Conservation (phyloP, 768 basidiomycete genomes). For the Boletellus ananas region DNA sequence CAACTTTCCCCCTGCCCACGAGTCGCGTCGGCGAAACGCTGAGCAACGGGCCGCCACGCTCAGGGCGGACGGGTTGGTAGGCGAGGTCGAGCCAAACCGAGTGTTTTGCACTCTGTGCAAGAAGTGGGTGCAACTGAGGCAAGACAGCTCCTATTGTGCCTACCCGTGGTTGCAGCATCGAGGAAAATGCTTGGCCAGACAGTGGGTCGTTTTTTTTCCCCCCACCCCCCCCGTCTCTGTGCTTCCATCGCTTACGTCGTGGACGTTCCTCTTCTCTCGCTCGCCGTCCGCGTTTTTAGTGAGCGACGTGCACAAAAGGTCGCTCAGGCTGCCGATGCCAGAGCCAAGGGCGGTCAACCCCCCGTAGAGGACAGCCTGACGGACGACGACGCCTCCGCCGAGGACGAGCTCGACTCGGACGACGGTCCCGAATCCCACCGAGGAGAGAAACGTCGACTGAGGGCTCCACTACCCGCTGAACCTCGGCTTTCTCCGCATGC, state of each 20-base stretch:
- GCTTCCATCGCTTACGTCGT: constrained; percentile 9
- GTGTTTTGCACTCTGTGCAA: constrained; percentile 73
- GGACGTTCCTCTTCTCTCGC: constrained; percentile 4
- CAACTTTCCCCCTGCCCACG: constrained; percentile 55
- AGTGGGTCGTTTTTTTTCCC: constrained; percentile 46
- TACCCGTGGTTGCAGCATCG: constrained; percentile 82
- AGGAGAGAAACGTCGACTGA: constrained; percentile 26
- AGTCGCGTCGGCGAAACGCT: constrained; percentile 70
- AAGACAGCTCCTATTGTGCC: constrained; percentile 75
- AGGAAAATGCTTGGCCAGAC: constrained; percentile 66
- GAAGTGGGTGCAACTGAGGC: constrained; percentile 81
- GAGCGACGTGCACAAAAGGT: constrained; percentile 56
- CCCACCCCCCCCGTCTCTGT: too few species aligned
- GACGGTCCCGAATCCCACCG: constrained; percentile 23
- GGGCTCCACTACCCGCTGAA: constrained; percentile 19
- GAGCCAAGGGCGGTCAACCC: constrained; percentile 33
- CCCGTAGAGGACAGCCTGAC: constrained; percentile 25
- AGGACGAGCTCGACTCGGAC: constrained; percentile 38
- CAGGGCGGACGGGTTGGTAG: constrained; percentile 60
- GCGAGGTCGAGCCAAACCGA: constrained; percentile 66
- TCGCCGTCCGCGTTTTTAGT: constrained; percentile 29
- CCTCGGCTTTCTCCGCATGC: constrained; percentile 12
- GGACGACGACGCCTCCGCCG: constrained; percentile 30
- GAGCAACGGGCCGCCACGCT: constrained; percentile 75
- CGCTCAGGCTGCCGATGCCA: constrained; percentile 47